Evolutionary conservation across 2,329 filamentous ascomycete genomes (phyloP), one percentile per base, ranked within the genome.

Genomic region (Cladophialophora yegresii): DNA sequence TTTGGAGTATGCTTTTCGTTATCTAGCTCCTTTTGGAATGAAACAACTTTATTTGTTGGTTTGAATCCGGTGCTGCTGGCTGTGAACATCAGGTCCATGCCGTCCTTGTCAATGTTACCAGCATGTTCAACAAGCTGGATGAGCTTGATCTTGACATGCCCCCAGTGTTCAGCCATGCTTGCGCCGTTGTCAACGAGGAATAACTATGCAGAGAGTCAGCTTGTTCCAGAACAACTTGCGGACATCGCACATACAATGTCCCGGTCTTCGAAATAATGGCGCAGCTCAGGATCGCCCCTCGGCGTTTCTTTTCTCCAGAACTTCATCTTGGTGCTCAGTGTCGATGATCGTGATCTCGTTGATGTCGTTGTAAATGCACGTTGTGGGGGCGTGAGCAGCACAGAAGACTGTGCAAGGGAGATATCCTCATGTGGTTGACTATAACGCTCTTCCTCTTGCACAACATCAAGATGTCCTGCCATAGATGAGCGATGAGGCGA

Each of bases 171-270:
- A 0, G 8, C 43, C 74, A 75, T 75, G 2, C 70, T 66, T 1
- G 61, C 63, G 1, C 67, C 72, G 55, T 75, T 75, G 51, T 75
- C 74, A 1, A 74, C 70, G 8, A 75, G 66, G 60, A 72, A 75
- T 6, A 70, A 67, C 71, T 49, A 23, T 10, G 43, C 13, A 50
- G 20, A 5, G 20, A 26, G 47, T 50, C 36, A 50, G 47, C 47
- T 50, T 26, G 45, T 16, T 50, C 36, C 16, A 2, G 5, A 43
- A 32, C n/a, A 40, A 12, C 22, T 9, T 13, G 23, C n/a, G 23
- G 32, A 20, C 23, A 6, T 28, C n/a, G 16, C 32, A 66, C 68
- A 63, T 49, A 70, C 68, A 13, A 70, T 62, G 58, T 68, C 62
- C 22, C 60, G 54, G n/a, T 70, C 62, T 12, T 50, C 32, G 43